phyloP scores from a whole-genome alignment of 768 basidiomycete species.

The Pholiota conissans region DNA sequence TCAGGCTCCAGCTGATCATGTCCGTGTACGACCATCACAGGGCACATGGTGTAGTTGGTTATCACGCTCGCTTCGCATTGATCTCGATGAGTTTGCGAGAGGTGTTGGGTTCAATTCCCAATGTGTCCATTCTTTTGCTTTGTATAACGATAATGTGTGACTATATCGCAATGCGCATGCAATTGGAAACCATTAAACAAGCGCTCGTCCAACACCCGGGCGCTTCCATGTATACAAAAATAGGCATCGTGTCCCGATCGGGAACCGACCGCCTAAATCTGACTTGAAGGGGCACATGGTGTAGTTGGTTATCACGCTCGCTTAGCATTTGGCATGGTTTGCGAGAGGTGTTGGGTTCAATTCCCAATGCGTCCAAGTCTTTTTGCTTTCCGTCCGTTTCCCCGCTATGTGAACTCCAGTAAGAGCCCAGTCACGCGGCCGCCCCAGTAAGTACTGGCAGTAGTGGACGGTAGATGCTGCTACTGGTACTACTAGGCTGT shows the following conservation, averaged over 20 bases:
- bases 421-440: too few relatives aligned
- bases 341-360: slow-evolving; percentile 21
- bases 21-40: too few relatives aligned
- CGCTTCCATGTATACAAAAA: not conserved
- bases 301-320: slow-evolving; percentile 15
- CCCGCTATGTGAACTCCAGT: too few relatives aligned
- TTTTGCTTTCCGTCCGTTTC: not conserved
- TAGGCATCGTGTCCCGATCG: not conserved
- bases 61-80: slow-evolving; percentile 26
- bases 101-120: slow-evolving; percentile 25
- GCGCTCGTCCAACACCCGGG: not conserved
- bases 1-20: too few relatives aligned
- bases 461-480: too few relatives aligned
- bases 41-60: slow-evolving; percentile 28
- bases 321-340: slow-evolving; percentile 9
- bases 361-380: slow-evolving; percentile 16
- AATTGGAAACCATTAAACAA: not conserved
- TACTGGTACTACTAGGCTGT: too few relatives aligned
- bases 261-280: not conserved
- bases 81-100: slow-evolving; percentile 12
- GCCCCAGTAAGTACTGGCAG: too few relatives aligned
- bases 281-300: slow-evolving; percentile 1
- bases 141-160: not conserved
- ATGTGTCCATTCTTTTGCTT: slow-evolving; percentile 18
- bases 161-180: not conserved